Evolutionary conservation across 1,284 basidiomycete genomes (phyloP), one percentile per base, ranked within the genome.

Genomic region (Sanguinoderma infundibulare): DNA sequence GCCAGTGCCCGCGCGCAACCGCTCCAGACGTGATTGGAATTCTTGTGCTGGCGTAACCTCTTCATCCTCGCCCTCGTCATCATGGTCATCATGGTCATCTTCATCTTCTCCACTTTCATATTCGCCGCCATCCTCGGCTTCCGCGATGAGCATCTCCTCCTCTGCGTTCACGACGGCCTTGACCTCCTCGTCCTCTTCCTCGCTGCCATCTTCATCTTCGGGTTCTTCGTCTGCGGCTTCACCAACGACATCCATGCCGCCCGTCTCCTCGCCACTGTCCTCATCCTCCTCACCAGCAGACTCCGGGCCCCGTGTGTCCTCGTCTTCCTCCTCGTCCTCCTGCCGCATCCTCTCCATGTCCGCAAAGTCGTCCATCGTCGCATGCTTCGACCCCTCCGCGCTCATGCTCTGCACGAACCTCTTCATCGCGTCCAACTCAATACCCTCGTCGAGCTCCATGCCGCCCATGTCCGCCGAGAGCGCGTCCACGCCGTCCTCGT

Each of bases 331-430:
- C 47, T 82, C 83, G 65, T 90, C 88, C 64, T 90, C 89, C 49
- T 62, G 64, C 59, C 67, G 73, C 72, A 91, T 83, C 65, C 71
- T 74, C 60, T 80, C 79, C 57, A 74, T 79, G 70, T 89, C 87
- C 50, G 76, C 81, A 26, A 92, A 68, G 74, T 92, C 90, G 68
- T 87, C 88, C 75, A 87, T 85, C n/a, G 85, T 88, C 44, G 83
- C 73, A 65, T 83, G 82, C 46, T 68, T 70, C 15, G 81, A 80
- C 5, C 82, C 85, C 26, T 81, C 76, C 14, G 65, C 69, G 72
- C 73, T 72, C 75, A 89, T 83, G 8, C 87, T 81, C 50, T 77
- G 68, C 56, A 83, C 79, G 63, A 91, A 91, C 8, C 75, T 72
- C 65, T 74, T 71, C 85, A 91, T 85, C 14, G 83, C 83, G 6